Evolutionary conservation across 1,139 yeast genomes (phyloP).

Genomic region (Candida smagusa): DNA sequence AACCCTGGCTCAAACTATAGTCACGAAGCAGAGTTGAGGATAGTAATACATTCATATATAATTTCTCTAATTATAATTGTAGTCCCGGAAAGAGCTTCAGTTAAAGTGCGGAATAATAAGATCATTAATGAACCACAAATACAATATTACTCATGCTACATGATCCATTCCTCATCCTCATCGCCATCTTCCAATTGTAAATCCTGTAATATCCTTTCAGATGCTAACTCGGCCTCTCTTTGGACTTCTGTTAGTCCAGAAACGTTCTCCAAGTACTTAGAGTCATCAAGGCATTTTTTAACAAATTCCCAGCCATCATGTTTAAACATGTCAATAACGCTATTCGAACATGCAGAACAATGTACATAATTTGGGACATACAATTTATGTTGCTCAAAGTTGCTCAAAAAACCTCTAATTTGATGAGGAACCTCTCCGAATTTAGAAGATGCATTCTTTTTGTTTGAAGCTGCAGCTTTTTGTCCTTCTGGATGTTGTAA

Average conservation of each 20-base stretch:
- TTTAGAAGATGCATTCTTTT: slow-evolving; percentile 24
- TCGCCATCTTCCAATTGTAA: slow-evolving; percentile 31
- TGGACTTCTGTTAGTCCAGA: slow-evolving; percentile 79
- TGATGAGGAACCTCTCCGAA: slow-evolving; percentile 87
- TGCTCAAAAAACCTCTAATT: slow-evolving; percentile 75
- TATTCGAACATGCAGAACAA: slow-evolving; percentile 82
- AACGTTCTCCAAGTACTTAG: slow-evolving; percentile 64
- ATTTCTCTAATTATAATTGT: too few relatives aligned
- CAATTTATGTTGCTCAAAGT: slow-evolving; percentile 61
- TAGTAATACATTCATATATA: too few relatives aligned
- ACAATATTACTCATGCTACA: slow-evolving; percentile 1
- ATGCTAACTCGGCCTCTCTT: slow-evolving; percentile 65
- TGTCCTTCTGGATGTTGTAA: slow-evolving; percentile 62
- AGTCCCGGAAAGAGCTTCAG: too few relatives aligned
- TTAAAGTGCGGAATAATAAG: too few relatives aligned
- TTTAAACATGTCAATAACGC: slow-evolving; percentile 50
- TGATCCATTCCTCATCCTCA: slow-evolving; percentile 22
- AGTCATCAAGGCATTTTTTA: slow-evolving; percentile 59
- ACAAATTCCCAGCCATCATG: slow-evolving; percentile 79
- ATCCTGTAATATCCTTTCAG: slow-evolving; percentile 34
- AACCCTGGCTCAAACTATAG: too few relatives aligned
- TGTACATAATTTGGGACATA: slow-evolving; percentile 67
- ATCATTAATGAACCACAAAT: too few relatives aligned
- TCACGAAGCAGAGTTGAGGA: too few relatives aligned
- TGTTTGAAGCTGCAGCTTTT: slow-evolving; percentile 37